Evolutionary conservation across 2,329 filamentous ascomycete species (phyloP).

Genomic region (Dothideomycetes sp.): DNA sequence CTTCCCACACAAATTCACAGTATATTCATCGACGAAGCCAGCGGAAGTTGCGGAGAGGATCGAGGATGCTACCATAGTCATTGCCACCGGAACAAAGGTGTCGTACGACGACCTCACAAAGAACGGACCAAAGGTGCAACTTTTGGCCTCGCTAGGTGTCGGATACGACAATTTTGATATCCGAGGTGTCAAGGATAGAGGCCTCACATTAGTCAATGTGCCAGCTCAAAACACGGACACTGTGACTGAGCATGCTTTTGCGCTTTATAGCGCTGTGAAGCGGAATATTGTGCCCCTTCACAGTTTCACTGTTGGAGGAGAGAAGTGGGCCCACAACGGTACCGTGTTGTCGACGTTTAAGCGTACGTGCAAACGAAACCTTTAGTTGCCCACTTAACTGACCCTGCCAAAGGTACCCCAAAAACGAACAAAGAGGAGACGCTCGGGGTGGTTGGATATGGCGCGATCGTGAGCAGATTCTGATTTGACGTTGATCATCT

Average conservation of each 20-base stretch:
- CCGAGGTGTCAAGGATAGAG: conserved; percentile 29
- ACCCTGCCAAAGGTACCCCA: not conserved
- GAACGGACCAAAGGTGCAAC: conserved; percentile 30
- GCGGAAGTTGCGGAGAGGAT: conserved; percentile 30
- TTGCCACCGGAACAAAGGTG: conserved; percentile 30
- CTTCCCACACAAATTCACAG: conserved; percentile 32
- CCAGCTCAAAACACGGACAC: conserved; percentile 34
- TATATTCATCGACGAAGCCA: conserved; percentile 23
- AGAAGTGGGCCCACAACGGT: conserved; percentile 30
- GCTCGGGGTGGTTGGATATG: conserved; percentile 40
- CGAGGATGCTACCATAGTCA: conserved; percentile 35
- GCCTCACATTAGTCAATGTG: conserved; percentile 35
- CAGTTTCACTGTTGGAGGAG: conserved; percentile 20
- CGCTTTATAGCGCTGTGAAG: conserved; percentile 37
- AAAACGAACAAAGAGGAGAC: conserved; percentile 29
- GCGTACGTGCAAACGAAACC: not conserved
- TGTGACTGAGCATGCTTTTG: conserved; percentile 39
- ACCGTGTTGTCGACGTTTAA: conserved; percentile 24
- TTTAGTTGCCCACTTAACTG: not conserved
- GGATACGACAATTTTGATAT: conserved; percentile 38
- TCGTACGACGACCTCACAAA: conserved; percentile 27
- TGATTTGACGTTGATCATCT: not conserved
- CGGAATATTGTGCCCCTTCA: conserved; percentile 29
- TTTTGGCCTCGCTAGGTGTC: conserved; percentile 35
- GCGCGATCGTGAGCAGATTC: conserved; percentile 16